phyloP scores from a whole-genome alignment of 73 alveolate species.

The Loxodes magnus region DNA sequence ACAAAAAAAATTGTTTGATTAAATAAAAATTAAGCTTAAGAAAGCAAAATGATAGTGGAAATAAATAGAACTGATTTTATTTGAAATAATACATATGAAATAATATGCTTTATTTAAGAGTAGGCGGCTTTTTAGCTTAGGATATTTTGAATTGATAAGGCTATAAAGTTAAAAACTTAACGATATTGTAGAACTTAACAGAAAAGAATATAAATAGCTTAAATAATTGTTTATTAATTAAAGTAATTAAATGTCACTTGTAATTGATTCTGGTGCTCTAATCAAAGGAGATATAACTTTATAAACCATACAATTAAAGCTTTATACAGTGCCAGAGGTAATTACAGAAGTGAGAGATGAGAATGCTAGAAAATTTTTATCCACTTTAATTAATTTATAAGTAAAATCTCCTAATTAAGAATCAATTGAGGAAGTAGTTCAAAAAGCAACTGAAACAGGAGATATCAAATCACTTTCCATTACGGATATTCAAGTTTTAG shows the following conservation, averaged over 20 bases:
- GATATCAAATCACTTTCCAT: constrained; percentile 24
- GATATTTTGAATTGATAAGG: no score
- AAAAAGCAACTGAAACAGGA: constrained; percentile 45
- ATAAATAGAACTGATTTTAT: no score
- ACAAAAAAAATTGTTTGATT: no score
- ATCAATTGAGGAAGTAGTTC: constrained; percentile 19
- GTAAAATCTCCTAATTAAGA: constrained; percentile 14
- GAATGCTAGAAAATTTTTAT: neutral
- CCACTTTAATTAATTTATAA: constrained; percentile 8
- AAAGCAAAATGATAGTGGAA: no score
- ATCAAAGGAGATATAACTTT: neutral
- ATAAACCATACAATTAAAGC: neutral
- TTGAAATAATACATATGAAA: no score
- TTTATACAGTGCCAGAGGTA: constrained; percentile 3
- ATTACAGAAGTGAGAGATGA: constrained; percentile 8
- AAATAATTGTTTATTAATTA: no score
- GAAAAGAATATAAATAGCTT: no score
- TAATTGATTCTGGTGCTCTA: constrained; percentile 13
- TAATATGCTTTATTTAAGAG: no score
- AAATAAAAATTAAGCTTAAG: no score
- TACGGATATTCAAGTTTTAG: constrained; percentile 37
- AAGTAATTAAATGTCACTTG: constrained; percentile 15
- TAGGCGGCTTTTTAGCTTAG: no score
- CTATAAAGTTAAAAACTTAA: no score
- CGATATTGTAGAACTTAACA: no score